Conservation (phyloP, 768 basidiomycete genomes). For the Leccinum incarnatum region DNA sequence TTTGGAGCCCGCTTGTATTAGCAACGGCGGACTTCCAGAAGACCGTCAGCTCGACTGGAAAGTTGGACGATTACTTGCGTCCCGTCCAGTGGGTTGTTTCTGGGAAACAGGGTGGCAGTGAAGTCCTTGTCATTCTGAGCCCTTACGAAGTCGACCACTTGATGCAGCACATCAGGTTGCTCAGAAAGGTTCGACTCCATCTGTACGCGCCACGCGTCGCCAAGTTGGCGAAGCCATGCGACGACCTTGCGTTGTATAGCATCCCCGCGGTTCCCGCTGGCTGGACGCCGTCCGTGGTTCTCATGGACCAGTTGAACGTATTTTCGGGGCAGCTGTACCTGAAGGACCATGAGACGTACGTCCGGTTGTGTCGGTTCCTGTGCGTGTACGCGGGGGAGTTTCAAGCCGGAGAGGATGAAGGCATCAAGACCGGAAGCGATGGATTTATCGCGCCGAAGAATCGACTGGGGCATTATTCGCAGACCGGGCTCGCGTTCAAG, state of each 20-base stretch:
- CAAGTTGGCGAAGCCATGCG: conserved; percentile 32
- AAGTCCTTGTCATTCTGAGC: conserved; percentile 39
- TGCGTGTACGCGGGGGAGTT: not conserved
- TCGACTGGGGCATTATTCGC: not conserved
- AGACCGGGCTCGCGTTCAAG: conserved; percentile 27
- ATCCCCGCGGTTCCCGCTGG: not conserved
- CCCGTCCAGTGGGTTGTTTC: conserved; percentile 32
- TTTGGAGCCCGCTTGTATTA: conserved; percentile 20
- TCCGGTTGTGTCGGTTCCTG: not conserved
- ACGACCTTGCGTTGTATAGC: not conserved
- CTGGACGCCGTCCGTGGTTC: not conserved
- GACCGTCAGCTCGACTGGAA: conserved; percentile 5
- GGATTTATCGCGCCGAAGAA: conserved; percentile 4
- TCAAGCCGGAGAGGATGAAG: not conserved
- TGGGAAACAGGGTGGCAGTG: not conserved
- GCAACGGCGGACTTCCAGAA: conserved; percentile 17
- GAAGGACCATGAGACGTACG: conserved; percentile 22
- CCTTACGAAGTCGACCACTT: conserved; percentile 39
- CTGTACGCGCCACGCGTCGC: conserved; percentile 41
- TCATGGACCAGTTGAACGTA: not conserved
- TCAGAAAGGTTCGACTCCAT: conserved; percentile 37
- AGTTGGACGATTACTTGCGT: conserved; percentile 20
- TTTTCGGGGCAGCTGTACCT: not conserved
- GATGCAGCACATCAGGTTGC: conserved; percentile 34
- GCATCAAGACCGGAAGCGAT: not conserved